Evolutionary conservation across 129 eudicot species (phyloP).

Genomic region (Helianthus tuberosus): DNA sequence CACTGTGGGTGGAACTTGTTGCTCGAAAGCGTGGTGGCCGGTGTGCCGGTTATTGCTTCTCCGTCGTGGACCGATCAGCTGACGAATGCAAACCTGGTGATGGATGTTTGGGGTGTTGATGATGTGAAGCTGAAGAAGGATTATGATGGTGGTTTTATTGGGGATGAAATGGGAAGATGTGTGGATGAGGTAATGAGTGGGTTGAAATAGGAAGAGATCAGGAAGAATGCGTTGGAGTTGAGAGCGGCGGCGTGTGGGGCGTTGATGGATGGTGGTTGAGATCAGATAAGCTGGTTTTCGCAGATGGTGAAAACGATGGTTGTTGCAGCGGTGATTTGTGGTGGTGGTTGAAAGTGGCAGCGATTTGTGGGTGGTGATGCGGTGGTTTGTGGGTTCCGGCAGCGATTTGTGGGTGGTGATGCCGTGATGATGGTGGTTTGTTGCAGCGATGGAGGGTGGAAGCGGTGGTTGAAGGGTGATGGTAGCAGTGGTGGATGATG

Average conservation of each 20-base stretch:
- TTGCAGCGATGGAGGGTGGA: too few species aligned
- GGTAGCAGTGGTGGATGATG: too few species aligned
- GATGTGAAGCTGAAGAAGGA: conserved; percentile 37
- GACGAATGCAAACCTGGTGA: conserved; percentile 46
- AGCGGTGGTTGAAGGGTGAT: too few species aligned
- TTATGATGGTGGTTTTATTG: conserved; percentile 19
- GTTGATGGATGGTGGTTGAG: conserved; percentile 34
- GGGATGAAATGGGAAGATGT: conserved; percentile 42
- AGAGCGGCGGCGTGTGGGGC: conserved; percentile 40
- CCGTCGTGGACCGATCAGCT: conserved; percentile 59
- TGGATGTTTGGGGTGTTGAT: conserved; percentile 39
- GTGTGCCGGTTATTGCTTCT: conserved; percentile 54
- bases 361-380: too few species aligned
- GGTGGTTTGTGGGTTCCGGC: too few species aligned
- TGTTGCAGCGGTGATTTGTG: too few species aligned
- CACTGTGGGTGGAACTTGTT: conserved; percentile 70
- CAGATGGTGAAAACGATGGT: too few species aligned
- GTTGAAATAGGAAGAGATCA: conserved; percentile 28
- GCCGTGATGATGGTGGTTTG: too few species aligned
- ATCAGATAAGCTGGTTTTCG: too few species aligned
- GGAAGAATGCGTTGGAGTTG: conserved; percentile 36
- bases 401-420: too few species aligned
- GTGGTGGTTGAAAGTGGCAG: too few species aligned
- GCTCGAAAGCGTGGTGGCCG: conserved; percentile 39
- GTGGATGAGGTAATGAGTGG: conserved; percentile 45